phyloP scores from a whole-genome alignment of 2,329 filamentous ascomycete species.

The Scytalidium lignicola region DNA sequence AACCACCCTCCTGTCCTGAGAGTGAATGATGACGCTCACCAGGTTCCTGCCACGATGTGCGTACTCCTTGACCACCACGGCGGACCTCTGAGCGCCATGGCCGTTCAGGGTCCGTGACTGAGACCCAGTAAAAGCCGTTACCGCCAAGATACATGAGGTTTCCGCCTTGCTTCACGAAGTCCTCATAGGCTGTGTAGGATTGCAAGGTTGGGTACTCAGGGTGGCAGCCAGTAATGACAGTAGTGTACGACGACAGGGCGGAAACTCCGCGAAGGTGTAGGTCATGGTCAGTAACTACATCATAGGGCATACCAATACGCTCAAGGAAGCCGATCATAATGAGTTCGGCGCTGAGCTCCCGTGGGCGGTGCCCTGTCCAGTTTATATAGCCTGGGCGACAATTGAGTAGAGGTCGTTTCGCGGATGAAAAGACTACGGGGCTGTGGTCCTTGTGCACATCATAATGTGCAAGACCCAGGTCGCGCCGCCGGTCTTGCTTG shows the following conservation, averaged over 20 bases:
- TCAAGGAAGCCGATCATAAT: slow-evolving; percentile 32
- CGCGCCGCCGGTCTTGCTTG: slow-evolving; percentile 16
- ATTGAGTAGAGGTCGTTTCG: slow-evolving; percentile 32
- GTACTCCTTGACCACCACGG: slow-evolving; percentile 28
- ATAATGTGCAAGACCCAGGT: slow-evolving; percentile 33
- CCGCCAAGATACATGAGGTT: slow-evolving; percentile 34
- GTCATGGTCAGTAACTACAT: slow-evolving; percentile 34
- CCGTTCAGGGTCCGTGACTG: slow-evolving; percentile 15
- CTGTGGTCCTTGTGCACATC: slow-evolving; percentile 34
- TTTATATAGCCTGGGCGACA: slow-evolving; percentile 31
- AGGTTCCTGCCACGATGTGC: slow-evolving; percentile 22
- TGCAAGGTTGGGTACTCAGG: slow-evolving; percentile 30
- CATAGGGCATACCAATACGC: slow-evolving; percentile 25
- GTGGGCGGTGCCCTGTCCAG: slow-evolving; percentile 31
- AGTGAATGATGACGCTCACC: slow-evolving; percentile 27
- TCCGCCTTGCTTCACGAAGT: slow-evolving; percentile 26
- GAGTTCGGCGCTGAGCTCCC: slow-evolving; percentile 31
- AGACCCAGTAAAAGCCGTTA: slow-evolving; percentile 32
- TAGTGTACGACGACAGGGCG: slow-evolving; percentile 16
- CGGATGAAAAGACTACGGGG: slow-evolving; percentile 26
- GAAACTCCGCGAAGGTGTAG: slow-evolving; percentile 21
- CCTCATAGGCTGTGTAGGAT: slow-evolving; percentile 24
- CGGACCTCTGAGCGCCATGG: slow-evolving; percentile 31
- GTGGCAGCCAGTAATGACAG: slow-evolving; percentile 27
- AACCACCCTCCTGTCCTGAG: slow-evolving; percentile 27